A percentile compares a stretch with the other conserved stretches of the same genome.
Conservation (phyloP, 306 rosid species). For the Astragalus membranaceus region DNA sequence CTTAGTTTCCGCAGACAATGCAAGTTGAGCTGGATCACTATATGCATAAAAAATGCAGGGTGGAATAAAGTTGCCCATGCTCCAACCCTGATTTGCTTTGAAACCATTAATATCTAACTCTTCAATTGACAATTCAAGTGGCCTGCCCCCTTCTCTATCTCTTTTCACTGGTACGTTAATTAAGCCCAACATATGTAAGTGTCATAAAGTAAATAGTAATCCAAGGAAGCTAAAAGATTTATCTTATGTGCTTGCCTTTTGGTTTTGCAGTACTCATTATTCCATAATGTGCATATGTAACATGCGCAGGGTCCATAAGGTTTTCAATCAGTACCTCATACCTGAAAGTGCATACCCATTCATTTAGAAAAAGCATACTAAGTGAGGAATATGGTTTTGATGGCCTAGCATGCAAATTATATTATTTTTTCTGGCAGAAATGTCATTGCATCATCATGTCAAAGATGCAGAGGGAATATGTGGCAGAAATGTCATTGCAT, state of each 20-base stretch:
- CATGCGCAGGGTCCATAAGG: constrained; percentile 93
- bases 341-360: constrained; percentile 42
- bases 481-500: neutral
- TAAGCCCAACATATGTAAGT: constrained; percentile 8
- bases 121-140: constrained; percentile 50
- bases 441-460: neutral
- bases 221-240: neutral
- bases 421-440: neutral
- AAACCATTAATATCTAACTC: constrained; percentile 61
- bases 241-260: constrained; percentile 43
- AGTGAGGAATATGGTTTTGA: too few species aligned
- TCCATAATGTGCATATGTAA: constrained; percentile 78
- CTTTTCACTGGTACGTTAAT: constrained; percentile 43
- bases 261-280: constrained; percentile 44
- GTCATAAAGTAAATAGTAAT: constrained; percentile 1
- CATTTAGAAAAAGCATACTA: neutral
- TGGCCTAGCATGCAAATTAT: neutral
- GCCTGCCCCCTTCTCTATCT: constrained; percentile 97
- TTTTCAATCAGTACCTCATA: constrained; percentile 87
- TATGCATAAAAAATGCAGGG: constrained; percentile 64
- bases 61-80: constrained; percentile 48
- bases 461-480: neutral
- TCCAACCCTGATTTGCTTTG: constrained; percentile 46
- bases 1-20: constrained; percentile 44
- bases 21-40: constrained; percentile 26